Base-by-base conservation (phyloP, 2,329 filamentous ascomycete genomes). In the Neofusicoccum umdonicola region DNA sequence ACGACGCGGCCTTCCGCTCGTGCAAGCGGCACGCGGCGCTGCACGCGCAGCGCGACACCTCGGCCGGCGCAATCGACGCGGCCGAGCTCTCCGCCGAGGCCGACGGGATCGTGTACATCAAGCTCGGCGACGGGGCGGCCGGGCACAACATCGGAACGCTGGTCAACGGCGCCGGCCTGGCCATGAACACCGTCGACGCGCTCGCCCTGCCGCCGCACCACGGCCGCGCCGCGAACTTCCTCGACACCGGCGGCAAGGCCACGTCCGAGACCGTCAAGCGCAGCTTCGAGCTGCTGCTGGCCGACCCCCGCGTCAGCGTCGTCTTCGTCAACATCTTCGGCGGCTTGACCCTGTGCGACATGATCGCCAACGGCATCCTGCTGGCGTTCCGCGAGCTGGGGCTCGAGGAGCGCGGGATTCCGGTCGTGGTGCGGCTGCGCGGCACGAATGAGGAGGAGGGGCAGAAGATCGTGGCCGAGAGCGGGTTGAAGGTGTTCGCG, bases 121-220 rank as follows among this genome's bases (percentile, higher is more conserved):
- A 86, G 70, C 82, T 85, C 2, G 74, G 66, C 5, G 41, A 52
- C 64, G 72, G 64, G 81, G 83, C 2, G 80, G 80, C 0, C 67
- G 12, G 66, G 60, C 5, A 83, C 62, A 87, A 87, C 67, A 88
- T 96, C 62, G 93, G 92, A 42, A 96, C 90, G 0, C 81, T 96
- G 11, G 92, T 96, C 68, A 97, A 97, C 72, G 92, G 93, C 48
- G 93, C 93, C 0, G 93, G 93, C 0, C 84, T 97, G 1, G 92
- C 92, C 0, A 95, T 97, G 90, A 95, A 95, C 74, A 96, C 92
- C 0, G 88, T 93, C 66, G 93, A 97, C 74, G 90, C 90, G 0
- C 85, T 97, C 1, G 82, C 85, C 2, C 79, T 87, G 12, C 66
- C 67, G 8, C 69, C 72, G 3, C 66, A 64, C 52, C 88, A 88